These are phyloP conservation scores for Phialemonium atrogriseum DNA, from an alignment of 2,329 filamentous ascomycete genomes.

Conservation along the genomic window DNA sequence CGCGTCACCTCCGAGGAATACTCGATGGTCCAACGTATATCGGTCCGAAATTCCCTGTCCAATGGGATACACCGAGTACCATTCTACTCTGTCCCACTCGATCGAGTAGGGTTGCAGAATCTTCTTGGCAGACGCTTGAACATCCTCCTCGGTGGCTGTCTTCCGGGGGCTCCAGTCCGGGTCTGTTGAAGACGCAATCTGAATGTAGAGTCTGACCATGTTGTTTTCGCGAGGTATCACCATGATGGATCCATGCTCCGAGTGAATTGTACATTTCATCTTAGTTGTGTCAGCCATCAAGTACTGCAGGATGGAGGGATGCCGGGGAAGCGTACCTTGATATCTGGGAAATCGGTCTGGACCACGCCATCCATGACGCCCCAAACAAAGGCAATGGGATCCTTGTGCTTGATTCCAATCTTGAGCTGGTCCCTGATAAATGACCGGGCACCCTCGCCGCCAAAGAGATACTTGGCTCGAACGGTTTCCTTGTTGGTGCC, in stretches of 20 bases:
- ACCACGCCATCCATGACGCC: conserved; percentile 69
- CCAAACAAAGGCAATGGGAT: conserved; percentile 65
- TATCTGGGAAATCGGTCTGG: conserved; percentile 67
- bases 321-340: conserved; percentile 52
- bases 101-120: conserved; percentile 61
- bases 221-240: conserved; percentile 66
- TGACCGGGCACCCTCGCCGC: conserved; percentile 63
- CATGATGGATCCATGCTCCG: conserved; percentile 66
- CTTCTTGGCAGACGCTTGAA: conserved; percentile 56
- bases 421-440: conserved; percentile 55
- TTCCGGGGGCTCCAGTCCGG: conserved; percentile 53
- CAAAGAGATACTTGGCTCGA: conserved; percentile 61
- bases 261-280: conserved; percentile 72
- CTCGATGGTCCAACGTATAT: conserved; percentile 59
- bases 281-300: conserved; percentile 38
- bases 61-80: conserved; percentile 72
- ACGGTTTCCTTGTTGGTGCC: conserved; percentile 60
- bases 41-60: conserved; percentile 64
- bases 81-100: conserved; percentile 59
- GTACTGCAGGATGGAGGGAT: too few species aligned
- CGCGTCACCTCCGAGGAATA: conserved; percentile 71
- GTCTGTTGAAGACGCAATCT: conserved; percentile 54
- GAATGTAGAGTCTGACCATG: conserved; percentile 63
- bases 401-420: conserved; percentile 64
- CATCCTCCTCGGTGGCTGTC: conserved; percentile 54